Evolutionary conservation across 129 eudicot species (phyloP).

Genomic region (Ambrosia artemisiifolia): DNA sequence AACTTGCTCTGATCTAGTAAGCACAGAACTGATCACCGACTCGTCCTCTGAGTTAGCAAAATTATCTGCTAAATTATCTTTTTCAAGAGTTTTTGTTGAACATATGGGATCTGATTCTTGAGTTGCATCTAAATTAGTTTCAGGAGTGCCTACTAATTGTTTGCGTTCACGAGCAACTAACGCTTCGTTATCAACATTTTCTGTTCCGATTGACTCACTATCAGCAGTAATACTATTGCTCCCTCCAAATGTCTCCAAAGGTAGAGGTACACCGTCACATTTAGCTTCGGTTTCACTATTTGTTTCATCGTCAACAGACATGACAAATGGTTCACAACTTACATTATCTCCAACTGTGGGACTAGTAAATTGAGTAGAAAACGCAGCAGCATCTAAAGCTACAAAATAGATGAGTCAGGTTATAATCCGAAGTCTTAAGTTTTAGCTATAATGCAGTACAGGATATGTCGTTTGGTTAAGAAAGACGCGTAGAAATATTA

Average conservation of each 20-base stretch:
- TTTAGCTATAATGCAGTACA: background rate
- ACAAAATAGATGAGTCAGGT: background rate
- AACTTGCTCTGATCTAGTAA: constrained; percentile 41
- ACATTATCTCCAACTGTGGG: background rate
- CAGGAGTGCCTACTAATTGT: background rate
- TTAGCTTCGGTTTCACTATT: constrained; percentile 17
- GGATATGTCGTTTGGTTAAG: background rate
- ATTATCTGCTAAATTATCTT: constrained; percentile 1
- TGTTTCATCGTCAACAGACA: constrained; percentile 21
- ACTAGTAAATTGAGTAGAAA: constrained; percentile 5
- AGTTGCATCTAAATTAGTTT: constrained; percentile 1
- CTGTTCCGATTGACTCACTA: constrained; percentile 17
- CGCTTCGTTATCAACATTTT: constrained; percentile 3
- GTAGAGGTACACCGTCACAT: constrained; percentile 9
- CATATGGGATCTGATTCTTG: constrained; percentile 27
- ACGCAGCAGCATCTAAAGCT: constrained; percentile 19
- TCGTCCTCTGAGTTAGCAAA: constrained; percentile 35
- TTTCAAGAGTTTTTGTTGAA: constrained; percentile 11
- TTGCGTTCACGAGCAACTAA: constrained; percentile 17
- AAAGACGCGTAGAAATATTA: background rate
- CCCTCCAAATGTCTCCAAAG: background rate
- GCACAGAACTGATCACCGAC: constrained; percentile 23
- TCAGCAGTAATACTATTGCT: background rate
- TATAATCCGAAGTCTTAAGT: constrained; percentile 1
- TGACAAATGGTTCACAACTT: constrained; percentile 6